Conservation (phyloP, 345 rosid genomes). For the Syzygium aqueum region DNA sequence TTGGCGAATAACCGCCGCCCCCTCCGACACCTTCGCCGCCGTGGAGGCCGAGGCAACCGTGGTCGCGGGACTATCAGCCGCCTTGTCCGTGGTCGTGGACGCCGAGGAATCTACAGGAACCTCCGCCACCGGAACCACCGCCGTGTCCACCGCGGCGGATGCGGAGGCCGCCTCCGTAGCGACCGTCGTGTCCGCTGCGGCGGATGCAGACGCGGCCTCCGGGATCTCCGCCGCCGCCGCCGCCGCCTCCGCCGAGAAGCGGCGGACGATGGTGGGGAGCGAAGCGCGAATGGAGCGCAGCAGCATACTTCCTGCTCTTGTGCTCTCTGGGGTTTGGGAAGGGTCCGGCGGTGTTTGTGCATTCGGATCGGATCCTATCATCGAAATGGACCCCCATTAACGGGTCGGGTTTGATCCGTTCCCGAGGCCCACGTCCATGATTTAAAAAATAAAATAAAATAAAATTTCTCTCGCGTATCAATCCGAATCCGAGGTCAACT, state of each 20-base stretch:
- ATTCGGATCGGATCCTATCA: not conserved
- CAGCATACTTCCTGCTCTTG: slow-evolving; percentile 4
- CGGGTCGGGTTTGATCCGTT: not conserved
- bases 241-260: slow-evolving; percentile 27
- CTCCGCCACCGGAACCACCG: slow-evolving; percentile 10
- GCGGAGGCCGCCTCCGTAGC: not conserved
- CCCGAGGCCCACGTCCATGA: not conserved
- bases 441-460: not conserved
- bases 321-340: not conserved
- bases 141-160: not conserved
- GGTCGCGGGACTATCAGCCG: not conserved
- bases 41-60: not conserved
- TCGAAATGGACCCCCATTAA: not conserved
- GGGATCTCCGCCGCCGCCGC: not conserved
- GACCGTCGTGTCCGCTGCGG: not conserved
- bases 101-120: not conserved
- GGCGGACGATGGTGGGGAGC: slow-evolving; percentile 28
- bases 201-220: not conserved
- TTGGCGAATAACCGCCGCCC: slow-evolving; percentile 40
- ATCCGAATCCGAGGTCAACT: not conserved
- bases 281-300: slow-evolving; percentile 22
- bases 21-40: slow-evolving; percentile 68
- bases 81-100: not conserved
- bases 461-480: not conserved
- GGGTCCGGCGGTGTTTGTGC: not conserved